Percentiles rank a stretch among this genome's conserved stretches.
Conservation (phyloP, 352 stramenopile genomes). For the Globisporangium apiculatum region DNA sequence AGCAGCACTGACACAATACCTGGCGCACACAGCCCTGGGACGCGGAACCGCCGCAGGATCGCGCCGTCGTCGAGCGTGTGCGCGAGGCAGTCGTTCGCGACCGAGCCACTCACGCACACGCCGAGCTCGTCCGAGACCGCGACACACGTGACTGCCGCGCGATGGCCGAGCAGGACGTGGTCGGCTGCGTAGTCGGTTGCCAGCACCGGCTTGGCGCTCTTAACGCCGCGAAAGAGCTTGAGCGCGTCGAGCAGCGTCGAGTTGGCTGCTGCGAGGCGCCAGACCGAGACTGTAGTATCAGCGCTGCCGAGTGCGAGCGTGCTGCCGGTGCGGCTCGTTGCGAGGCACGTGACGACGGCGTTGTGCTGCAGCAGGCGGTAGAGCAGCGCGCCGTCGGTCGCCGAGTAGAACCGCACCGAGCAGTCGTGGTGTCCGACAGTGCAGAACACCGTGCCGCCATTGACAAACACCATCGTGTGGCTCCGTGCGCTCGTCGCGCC, state of each 20-base stretch:
- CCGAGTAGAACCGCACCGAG: constrained; percentile 68
- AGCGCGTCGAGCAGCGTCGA: constrained; percentile 68
- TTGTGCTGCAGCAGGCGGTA: constrained; percentile 72
- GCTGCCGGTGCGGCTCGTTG: constrained; percentile 32
- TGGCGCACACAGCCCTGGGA: constrained; percentile 37
- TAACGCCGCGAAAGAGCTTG: constrained; percentile 65
- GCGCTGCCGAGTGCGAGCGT: constrained; percentile 48
- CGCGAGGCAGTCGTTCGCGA: constrained; percentile 55
- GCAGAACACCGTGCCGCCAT: constrained; percentile 46
- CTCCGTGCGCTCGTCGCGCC: constrained; percentile 6
- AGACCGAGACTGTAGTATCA: constrained; percentile 75
- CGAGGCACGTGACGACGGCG: constrained; percentile 60
- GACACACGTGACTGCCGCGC: constrained; percentile 53
- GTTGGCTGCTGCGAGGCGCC: constrained; percentile 61
- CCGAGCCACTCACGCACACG: constrained; percentile 64
- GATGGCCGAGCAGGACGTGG: constrained; percentile 69
- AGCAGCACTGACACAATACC: constrained; percentile 51
- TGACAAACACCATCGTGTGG: constrained; percentile 38
- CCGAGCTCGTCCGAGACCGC: constrained; percentile 63
- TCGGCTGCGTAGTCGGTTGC: constrained; percentile 70
- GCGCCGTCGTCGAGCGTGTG: constrained; percentile 61
- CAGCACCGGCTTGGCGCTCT: constrained; percentile 50
- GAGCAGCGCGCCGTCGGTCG: constrained; percentile 55
- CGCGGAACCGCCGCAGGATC: constrained; percentile 46
- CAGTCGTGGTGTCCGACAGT: constrained; percentile 70